Percentiles rank a stretch among this genome's conserved stretches.
phyloP scores from a whole-genome alignment of 1,284 basidiomycete species.

The Moesziomyces sp. region DNA sequence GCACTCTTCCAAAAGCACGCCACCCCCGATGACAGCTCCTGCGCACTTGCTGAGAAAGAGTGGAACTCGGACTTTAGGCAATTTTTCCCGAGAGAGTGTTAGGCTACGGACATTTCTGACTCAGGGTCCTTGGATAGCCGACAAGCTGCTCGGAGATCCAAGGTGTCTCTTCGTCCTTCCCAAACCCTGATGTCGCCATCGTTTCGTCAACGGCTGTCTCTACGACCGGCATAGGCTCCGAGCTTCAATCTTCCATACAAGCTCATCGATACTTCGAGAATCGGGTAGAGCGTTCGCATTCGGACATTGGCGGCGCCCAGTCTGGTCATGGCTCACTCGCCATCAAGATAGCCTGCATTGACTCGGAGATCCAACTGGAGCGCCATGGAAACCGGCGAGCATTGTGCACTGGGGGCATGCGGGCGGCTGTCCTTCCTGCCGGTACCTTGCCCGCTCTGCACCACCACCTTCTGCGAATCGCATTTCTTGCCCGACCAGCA shows the following conservation, averaged over 20 bases:
- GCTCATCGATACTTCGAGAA: conserved; percentile 7
- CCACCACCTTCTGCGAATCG: conserved; percentile 48
- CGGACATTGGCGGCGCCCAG: no score
- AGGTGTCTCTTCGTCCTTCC: not conserved
- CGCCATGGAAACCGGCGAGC: conserved; percentile 52
- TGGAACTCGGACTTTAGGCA: conserved; percentile 17
- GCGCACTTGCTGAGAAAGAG: not conserved
- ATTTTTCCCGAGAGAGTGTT: not conserved
- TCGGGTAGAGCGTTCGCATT: conserved; percentile 3
- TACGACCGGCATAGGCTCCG: not conserved
- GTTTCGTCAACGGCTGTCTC: not conserved
- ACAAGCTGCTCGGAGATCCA: not conserved
- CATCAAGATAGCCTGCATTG: no score
- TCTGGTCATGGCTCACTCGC: no score
- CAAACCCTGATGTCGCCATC: not conserved
- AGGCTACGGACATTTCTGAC: not conserved
- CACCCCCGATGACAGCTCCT: conserved; percentile 4
- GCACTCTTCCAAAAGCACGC: conserved; percentile 8
- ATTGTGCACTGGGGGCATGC: conserved; percentile 48
- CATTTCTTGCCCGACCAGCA: conserved; percentile 57
- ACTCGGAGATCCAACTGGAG: not conserved
- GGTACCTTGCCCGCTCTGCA: conserved; percentile 50
- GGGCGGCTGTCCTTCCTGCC: conserved; percentile 57
- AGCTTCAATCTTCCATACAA: not conserved
- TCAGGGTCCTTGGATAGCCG: not conserved